Evolutionary conservation across 495 filamentous ascomycete genomes (phyloP).

Genomic region (Aspergillus ostianus): DNA sequence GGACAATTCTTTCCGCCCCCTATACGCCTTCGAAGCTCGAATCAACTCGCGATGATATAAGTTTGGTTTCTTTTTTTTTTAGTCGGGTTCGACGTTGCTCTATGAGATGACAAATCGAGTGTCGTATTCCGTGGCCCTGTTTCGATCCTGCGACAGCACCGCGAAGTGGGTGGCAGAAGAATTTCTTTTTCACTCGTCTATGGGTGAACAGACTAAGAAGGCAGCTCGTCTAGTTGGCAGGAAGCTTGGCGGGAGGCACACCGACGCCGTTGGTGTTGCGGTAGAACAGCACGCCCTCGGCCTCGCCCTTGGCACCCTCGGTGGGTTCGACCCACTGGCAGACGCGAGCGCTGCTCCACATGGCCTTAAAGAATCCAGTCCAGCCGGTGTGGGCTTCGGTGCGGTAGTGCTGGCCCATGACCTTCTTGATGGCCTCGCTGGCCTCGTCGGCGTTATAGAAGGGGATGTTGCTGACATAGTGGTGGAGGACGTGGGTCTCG

Average conservation of each 20-base stretch:
- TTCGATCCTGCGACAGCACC: conserved; percentile 30
- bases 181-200: conserved; percentile 14
- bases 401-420: conserved; percentile 58
- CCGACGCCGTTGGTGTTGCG: conserved; percentile 72
- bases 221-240: conserved; percentile 28
- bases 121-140: conserved; percentile 19
- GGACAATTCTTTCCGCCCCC: neutral
- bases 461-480: conserved; percentile 60
- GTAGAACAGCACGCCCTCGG: conserved; percentile 55
- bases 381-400: conserved; percentile 50
- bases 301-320: conserved; percentile 59
- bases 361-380: conserved; percentile 53
- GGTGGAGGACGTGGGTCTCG: conserved; percentile 60
- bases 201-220: conserved; percentile 8
- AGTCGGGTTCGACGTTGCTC: conserved; percentile 1
- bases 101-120: conserved; percentile 8
- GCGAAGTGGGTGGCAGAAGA: conserved; percentile 12
- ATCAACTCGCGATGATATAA: neutral
- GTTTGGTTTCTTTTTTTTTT: neutral
- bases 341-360: conserved; percentile 51
- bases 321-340: conserved; percentile 63
- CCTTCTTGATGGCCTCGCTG: conserved; percentile 56
- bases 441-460: conserved; percentile 64
- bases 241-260: conserved; percentile 54
- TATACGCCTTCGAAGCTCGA: conserved; percentile 4